Conservation (phyloP, 1,284 basidiomycete species). For the Marasmius tenuissimus region DNA sequence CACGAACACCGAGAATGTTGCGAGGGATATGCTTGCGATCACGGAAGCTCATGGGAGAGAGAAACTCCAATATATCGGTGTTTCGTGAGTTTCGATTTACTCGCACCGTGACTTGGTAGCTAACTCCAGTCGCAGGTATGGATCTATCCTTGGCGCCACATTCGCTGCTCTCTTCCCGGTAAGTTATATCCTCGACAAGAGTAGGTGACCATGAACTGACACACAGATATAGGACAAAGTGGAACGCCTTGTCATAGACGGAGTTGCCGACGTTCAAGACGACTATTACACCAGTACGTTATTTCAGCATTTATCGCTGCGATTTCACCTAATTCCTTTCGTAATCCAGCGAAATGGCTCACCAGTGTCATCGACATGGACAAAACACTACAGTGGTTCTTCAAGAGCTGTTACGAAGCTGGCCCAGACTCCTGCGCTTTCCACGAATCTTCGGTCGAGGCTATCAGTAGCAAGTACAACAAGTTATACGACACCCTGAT, state of each 20-base stretch:
- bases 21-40: slow-evolving; percentile 52
- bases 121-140: slow-evolving; percentile 26
- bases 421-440: slow-evolving; percentile 26
- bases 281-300: slow-evolving; percentile 30
- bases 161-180: slow-evolving; percentile 52
- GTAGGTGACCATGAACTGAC: neutral
- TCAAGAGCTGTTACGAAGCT: slow-evolving; percentile 22
- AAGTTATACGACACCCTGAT: slow-evolving; percentile 11
- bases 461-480: slow-evolving; percentile 23
- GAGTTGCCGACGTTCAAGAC: slow-evolving; percentile 26
- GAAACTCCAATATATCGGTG: slow-evolving; percentile 53
- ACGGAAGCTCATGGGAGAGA: slow-evolving; percentile 40
- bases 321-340: slow-evolving; percentile 7
- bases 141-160: slow-evolving; percentile 43
- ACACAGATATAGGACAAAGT: slow-evolving; percentile 32
- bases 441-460: slow-evolving; percentile 21
- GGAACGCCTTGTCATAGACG: slow-evolving; percentile 40
- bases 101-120: neutral
- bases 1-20: slow-evolving; percentile 45
- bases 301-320: neutral
- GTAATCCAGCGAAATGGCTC: slow-evolving; percentile 21
- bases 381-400: slow-evolving; percentile 26
- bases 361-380: slow-evolving; percentile 25
- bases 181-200: neutral
- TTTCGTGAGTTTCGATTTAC: slow-evolving; percentile 28